These are phyloP conservation scores for Heterobasidion annosum DNA, from an alignment of 1,284 basidiomycete species.

Conservation along the genomic window DNA sequence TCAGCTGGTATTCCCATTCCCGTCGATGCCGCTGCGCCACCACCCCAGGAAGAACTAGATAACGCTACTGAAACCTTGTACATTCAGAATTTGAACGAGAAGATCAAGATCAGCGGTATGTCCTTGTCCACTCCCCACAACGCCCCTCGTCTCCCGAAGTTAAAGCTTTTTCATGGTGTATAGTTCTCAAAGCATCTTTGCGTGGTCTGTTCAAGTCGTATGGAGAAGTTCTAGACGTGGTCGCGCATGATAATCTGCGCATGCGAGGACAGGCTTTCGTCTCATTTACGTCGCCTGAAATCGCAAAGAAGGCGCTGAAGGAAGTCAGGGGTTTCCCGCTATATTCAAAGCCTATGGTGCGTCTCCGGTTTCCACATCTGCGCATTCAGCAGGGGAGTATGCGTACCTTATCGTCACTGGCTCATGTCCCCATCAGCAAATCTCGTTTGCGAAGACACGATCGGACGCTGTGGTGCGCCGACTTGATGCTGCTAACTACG, in stretches of 20 bases:
- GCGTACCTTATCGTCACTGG: background rate
- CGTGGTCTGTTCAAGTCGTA: conserved; percentile 90
- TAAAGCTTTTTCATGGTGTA: conserved; percentile 3
- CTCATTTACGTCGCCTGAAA: conserved; percentile 75
- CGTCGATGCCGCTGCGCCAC: conserved; percentile 17
- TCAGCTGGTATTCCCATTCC: conserved; percentile 14
- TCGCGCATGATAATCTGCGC: conserved; percentile 86
- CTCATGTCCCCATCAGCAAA: conserved; percentile 52
- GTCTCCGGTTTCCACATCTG: conserved; percentile 13
- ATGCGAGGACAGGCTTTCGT: conserved; percentile 99
- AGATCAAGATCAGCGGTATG: conserved; percentile 80
- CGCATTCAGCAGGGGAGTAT: background rate
- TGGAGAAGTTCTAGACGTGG: conserved; percentile 85
- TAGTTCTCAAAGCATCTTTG: conserved; percentile 85
- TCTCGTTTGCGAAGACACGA: conserved; percentile 82
- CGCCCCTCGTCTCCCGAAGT: background rate
- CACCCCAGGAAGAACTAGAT: conserved; percentile 32
- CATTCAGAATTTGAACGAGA: conserved; percentile 97
- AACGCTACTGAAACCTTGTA: conserved; percentile 81
- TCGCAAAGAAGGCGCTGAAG: conserved; percentile 81
- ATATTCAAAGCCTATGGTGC: conserved; percentile 93
- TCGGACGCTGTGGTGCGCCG: conserved; percentile 86
- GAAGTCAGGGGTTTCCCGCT: conserved; percentile 93
- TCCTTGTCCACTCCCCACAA: conserved; percentile 2
- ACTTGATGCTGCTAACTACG: conserved; percentile 57